Percentiles rank a stretch among this genome's conserved stretches.
phyloP scores from a whole-genome alignment of 495 filamentous ascomycete genomes.

The Glutinoglossum americanum region DNA sequence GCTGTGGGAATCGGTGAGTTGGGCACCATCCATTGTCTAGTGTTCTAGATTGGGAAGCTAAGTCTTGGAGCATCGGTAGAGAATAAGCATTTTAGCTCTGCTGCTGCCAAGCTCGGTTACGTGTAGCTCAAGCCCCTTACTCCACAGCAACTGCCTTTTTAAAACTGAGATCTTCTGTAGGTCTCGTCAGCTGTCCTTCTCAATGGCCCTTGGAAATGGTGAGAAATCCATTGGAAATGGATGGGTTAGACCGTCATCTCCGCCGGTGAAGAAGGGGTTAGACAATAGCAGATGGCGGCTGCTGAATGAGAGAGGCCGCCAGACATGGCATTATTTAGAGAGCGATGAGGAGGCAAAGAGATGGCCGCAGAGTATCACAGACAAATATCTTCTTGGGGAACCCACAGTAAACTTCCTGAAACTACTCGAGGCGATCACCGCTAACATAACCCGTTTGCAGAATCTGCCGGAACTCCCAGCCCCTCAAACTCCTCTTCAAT shows the following conservation, averaged over 20 bases:
- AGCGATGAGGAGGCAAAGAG: constrained; percentile 46
- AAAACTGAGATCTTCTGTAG: too few species aligned
- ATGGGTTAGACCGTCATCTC: background rate
- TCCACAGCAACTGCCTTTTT: background rate
- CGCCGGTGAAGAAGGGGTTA: constrained; percentile 24
- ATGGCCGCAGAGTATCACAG: constrained; percentile 72
- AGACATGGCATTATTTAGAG: constrained; percentile 85
- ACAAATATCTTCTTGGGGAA: constrained; percentile 67
- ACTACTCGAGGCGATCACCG: constrained; percentile 2
- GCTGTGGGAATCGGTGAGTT: background rate
- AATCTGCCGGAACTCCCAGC: constrained; percentile 46
- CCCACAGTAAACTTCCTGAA: constrained; percentile 26
- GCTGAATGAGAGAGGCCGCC: constrained; percentile 56
- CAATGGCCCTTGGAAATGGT: background rate
- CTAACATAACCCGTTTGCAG: constrained; percentile 21
- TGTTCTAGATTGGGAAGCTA: too few species aligned
- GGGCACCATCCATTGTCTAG: too few species aligned
- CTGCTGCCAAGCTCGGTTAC: too few species aligned
- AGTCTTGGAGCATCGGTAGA: too few species aligned
- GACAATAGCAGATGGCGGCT: constrained; percentile 72
- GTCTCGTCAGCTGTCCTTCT: background rate
- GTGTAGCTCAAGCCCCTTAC: too few species aligned
- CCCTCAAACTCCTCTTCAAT: constrained; percentile 50
- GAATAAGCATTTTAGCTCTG: too few species aligned
- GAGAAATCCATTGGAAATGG: background rate